Evolutionary conservation across 371 early-diverging fungal genomes (phyloP), one percentile per base, ranked within the genome.

Genomic region (Mortierella sp.): DNA sequence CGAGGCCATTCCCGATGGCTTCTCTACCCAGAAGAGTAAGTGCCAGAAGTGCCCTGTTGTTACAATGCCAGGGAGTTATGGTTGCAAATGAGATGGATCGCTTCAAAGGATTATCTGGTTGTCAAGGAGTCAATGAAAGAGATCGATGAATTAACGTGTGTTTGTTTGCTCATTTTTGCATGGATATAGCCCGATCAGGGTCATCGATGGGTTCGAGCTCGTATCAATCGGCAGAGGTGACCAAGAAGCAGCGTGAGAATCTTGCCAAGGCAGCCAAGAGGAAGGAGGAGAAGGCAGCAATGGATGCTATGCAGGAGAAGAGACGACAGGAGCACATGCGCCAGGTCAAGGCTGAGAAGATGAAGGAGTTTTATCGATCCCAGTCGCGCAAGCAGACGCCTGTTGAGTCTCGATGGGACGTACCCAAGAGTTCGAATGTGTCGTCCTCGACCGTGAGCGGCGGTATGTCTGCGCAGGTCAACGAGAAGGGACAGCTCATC

Each of bases 161-260:
- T n/a, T n/a, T n/a, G n/a, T n/a, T n/a, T n/a, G n/a, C n/a, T n/a
- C n/a, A n/a, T n/a, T n/a, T n/a, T n/a, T n/a, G n/a, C n/a, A 29
- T 41, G 41, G n/a, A 1, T 11, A 37, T 68, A 79, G 80, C 72
- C 26, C 77, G 77, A 53, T 71, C 77, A 8, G 55, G 70, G 14
- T 68, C 81, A 6, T 81, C 77, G 26, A 71, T 37, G 19, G 69
- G 70, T 29, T 63, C 71, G 19, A 63, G 64, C 26, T 66, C 66
- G 39, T 71, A 71, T 29, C 83, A 78, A 45, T 74, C 78, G 26
- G 66, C 64, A 61, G 78, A 74, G 37, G n/a, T 78, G 41, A 78
- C 71, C 65, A 82, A 82, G 48, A 82, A 82, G 76, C 83, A 82
- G 66, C 74, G 83, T 4, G 83, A 82, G 69, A 82, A 82, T 29